phyloP scores from a whole-genome alignment of 192 early-diverging fungal species.

The Thamnidium elegans region DNA sequence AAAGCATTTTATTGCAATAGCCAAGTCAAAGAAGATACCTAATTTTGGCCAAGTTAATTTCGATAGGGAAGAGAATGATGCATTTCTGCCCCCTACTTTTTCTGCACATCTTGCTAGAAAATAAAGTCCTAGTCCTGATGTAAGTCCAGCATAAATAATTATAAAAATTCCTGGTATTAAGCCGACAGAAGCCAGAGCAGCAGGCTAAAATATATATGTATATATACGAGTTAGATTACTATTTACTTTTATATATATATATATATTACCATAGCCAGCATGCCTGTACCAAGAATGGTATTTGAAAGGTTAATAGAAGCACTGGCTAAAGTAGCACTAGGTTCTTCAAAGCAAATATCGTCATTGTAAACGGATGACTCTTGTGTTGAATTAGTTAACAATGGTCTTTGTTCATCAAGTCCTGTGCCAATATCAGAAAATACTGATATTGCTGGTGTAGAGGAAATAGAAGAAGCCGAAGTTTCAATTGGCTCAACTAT shows the following conservation, averaged over 20 bases:
- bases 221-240: slow-evolving; percentile 31
- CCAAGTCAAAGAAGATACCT: slow-evolving; percentile 86
- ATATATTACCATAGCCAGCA: slow-evolving; percentile 86
- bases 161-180: slow-evolving; percentile 78
- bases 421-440: slow-evolving; percentile 4
- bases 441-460: slow-evolving; percentile 13
- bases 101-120: slow-evolving; percentile 77
- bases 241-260: neutral
- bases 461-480: slow-evolving; percentile 6
- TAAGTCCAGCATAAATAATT: slow-evolving; percentile 70
- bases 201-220: slow-evolving; percentile 51
- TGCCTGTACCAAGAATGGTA: slow-evolving; percentile 93
- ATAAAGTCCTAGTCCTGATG: slow-evolving; percentile 82
- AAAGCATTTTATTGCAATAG: slow-evolving; percentile 99
- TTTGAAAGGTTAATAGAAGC: slow-evolving; percentile 87
- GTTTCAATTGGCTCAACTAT: slow-evolving; percentile 2
- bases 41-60: slow-evolving; percentile 90
- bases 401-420: slow-evolving; percentile 1
- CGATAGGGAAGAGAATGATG: slow-evolving; percentile 89
- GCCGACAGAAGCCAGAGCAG: slow-evolving; percentile 82
- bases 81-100: slow-evolving; percentile 68
- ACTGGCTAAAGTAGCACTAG: slow-evolving; percentile 62
- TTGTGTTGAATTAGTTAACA: slow-evolving; percentile 8
- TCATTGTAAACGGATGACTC: neutral
- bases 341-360: neutral